A percentile compares a stretch with the other conserved stretches of the same genome.
These are phyloP conservation scores for Penicillium sp. DNA, from an alignment of 2,329 filamentous ascomycete species.

Conservation along the genomic window DNA sequence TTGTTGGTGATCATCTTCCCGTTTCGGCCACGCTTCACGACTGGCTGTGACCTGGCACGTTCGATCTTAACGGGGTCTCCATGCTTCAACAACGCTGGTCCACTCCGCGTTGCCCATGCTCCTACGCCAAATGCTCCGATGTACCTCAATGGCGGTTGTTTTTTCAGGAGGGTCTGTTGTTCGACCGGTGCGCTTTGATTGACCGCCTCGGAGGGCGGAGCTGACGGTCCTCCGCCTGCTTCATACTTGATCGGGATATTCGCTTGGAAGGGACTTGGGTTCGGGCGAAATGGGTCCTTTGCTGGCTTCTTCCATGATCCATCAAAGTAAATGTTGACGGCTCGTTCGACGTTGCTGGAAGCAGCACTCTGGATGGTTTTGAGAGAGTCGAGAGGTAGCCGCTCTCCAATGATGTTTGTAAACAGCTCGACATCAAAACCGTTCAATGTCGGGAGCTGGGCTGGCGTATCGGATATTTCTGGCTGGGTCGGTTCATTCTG, in stretches of 20 bases:
- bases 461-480: neutral
- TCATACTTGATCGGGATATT: conserved; percentile 5
- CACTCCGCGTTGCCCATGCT: conserved; percentile 87
- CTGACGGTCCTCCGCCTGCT: neutral
- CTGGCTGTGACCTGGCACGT: conserved; percentile 67
- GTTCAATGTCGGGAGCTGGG: conserved; percentile 11
- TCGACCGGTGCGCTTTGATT: conserved; percentile 2
- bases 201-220: neutral
- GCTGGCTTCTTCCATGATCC: conserved; percentile 52
- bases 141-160: conserved; percentile 59
- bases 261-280: conserved; percentile 9
- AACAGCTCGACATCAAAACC: conserved; percentile 54
- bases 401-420: conserved; percentile 53
- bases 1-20: conserved; percentile 49
- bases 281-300: conserved; percentile 7
- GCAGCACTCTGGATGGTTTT: conserved; percentile 47
- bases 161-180: conserved; percentile 13
- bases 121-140: conserved; percentile 87
- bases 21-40: conserved; percentile 45
- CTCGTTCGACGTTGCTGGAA: conserved; percentile 53
- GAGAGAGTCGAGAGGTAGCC: conserved; percentile 44
- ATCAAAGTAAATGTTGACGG: conserved; percentile 61
- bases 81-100: conserved; percentile 66
- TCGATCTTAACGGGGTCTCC: conserved; percentile 83
- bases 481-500: neutral